Conservation (phyloP, 1,284 basidiomycete genomes). For the Rhodotorula sp. region DNA sequence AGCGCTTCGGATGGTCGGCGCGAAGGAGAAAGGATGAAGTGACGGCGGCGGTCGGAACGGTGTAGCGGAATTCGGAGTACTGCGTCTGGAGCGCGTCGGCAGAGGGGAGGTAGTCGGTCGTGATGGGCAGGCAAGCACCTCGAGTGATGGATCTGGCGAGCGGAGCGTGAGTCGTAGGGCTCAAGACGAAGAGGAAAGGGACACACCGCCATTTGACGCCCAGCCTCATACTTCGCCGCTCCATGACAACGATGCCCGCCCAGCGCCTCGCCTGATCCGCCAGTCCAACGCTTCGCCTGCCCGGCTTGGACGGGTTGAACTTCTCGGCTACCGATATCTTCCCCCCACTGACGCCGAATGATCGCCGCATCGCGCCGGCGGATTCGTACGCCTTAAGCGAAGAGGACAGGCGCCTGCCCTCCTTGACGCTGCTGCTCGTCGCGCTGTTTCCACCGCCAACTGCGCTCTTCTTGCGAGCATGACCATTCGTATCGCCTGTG, state of each 20-base stretch:
- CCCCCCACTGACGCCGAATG: constrained; percentile 12
- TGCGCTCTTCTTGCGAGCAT: neutral
- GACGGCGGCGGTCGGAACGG: constrained; percentile 50
- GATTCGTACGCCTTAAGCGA: constrained; percentile 32
- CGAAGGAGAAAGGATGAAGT: constrained; percentile 61
- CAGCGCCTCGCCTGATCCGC: constrained; percentile 41
- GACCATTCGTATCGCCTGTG: neutral
- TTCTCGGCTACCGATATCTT: constrained; percentile 14
- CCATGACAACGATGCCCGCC: constrained; percentile 41
- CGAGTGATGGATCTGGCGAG: constrained; percentile 44
- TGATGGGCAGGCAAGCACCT: constrained; percentile 75
- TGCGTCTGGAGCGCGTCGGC: constrained; percentile 69
- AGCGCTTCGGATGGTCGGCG: constrained; percentile 60
- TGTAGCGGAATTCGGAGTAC: constrained; percentile 67
- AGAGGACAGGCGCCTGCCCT: constrained; percentile 14
- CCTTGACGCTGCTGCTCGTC: neutral
- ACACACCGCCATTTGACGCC: constrained; percentile 79
- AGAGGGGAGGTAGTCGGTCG: constrained; percentile 83
- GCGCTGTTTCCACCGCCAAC: neutral
- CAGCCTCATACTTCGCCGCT: constrained; percentile 36
- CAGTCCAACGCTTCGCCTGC: constrained; percentile 35
- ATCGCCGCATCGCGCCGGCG: constrained; percentile 14
- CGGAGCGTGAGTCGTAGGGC: neutral
- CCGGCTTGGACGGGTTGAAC: constrained; percentile 40
- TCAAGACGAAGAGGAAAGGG: constrained; percentile 48